These are phyloP conservation scores for Papiliotrema nemorosa DNA, from an alignment of 1,284 basidiomycete species.

Conservation along the genomic window DNA sequence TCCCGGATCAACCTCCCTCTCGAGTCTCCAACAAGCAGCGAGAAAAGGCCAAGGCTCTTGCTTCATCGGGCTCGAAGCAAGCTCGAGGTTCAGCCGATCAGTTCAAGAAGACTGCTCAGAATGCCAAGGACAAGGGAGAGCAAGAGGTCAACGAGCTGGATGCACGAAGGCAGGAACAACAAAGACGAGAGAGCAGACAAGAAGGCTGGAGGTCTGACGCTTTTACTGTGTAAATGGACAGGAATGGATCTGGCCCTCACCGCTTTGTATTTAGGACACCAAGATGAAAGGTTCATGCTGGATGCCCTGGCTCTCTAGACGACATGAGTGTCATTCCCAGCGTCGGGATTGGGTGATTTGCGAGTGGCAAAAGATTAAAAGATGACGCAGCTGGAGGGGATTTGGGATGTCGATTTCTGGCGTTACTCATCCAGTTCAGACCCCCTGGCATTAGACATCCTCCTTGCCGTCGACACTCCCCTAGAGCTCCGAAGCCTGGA, in stretches of 20 bases:
- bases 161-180: slow-evolving; percentile 35
- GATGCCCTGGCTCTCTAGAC: no score
- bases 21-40: slow-evolving; percentile 38
- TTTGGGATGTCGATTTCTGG: no score
- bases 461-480: no score
- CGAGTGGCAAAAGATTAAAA: no score
- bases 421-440: no score
- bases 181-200: slow-evolving; percentile 40
- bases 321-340: no score
- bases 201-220: slow-evolving; percentile 50
- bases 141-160: slow-evolving; percentile 40
- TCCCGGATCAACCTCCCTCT: slow-evolving; percentile 47
- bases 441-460: no score
- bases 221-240: slow-evolving; percentile 38
- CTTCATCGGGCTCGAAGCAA: slow-evolving; percentile 16
- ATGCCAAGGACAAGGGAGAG: slow-evolving; percentile 41
- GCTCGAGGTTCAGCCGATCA: slow-evolving; percentile 28
- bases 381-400: no score
- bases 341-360: no score
- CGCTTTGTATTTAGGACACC: no score
- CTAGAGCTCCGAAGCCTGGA: no score
- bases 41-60: slow-evolving; percentile 33
- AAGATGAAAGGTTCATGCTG: no score
- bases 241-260: background rate
- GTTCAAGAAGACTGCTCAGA: slow-evolving; percentile 29